Evolutionary conservation across 768 basidiomycete genomes (phyloP).

Genomic region (Austroboletus festivus): DNA sequence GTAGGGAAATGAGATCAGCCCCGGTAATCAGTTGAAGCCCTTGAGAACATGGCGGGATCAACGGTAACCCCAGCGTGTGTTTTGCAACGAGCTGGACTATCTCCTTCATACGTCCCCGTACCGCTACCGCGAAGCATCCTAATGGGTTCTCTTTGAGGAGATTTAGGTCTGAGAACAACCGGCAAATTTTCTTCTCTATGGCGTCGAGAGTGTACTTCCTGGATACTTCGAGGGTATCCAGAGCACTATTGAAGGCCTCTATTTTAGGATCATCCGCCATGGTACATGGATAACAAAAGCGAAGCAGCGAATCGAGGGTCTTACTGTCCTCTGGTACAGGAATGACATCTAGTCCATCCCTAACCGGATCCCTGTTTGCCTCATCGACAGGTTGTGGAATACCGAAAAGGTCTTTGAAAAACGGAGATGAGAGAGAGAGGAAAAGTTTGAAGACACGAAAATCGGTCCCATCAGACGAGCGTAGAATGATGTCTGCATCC

Average conservation of each 20-base stretch:
- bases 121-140: background rate
- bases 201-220: conserved; percentile 15
- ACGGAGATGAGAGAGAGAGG: conserved; percentile 33
- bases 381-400: conserved; percentile 24
- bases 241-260: conserved; percentile 4
- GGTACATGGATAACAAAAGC: conserved; percentile 28
- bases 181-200: background rate
- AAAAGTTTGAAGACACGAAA: conserved; percentile 32
- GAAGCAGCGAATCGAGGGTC: conserved; percentile 22
- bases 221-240: conserved; percentile 12
- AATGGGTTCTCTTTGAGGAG: background rate
- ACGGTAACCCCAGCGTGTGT: conserved; percentile 23
- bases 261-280: conserved; percentile 18
- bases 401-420: conserved; percentile 34
- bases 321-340: conserved; percentile 18
- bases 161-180: background rate
- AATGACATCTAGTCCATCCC: conserved; percentile 21
- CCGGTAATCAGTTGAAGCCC: conserved; percentile 28
- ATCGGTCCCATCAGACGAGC: conserved; percentile 28
- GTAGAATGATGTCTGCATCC: conserved; percentile 24
- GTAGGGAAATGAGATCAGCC: conserved; percentile 21
- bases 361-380: conserved; percentile 7
- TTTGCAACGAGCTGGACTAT: background rate
- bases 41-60: conserved; percentile 19
- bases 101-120: background rate